A percentile compares a stretch with the other conserved stretches of the same genome.
Evolutionary conservation across 345 rosid genomes (phyloP).

Genomic region (Psidium guajava): DNA sequence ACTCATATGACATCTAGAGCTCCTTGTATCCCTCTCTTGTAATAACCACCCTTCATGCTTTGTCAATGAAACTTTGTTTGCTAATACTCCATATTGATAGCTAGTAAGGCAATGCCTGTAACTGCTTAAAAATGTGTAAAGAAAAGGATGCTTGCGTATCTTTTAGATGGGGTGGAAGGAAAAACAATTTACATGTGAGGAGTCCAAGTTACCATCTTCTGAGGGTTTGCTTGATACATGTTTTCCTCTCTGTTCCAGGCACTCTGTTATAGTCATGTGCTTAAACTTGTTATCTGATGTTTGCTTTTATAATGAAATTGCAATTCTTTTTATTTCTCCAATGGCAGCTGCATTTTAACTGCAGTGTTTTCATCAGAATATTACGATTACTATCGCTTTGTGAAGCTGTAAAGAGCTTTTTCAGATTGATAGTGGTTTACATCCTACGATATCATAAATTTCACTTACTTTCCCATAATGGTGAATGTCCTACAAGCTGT

Average conservation of each 20-base stretch:
- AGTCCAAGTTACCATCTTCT: not conserved
- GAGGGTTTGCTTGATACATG: not conserved
- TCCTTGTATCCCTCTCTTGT: not conserved
- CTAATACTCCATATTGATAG: not conserved
- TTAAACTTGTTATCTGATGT: not conserved
- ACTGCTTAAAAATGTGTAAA: not conserved
- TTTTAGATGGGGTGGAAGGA: not conserved
- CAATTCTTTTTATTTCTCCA: not conserved
- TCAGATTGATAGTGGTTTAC: not conserved
- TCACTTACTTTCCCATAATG: not conserved
- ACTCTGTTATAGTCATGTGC: not conserved
- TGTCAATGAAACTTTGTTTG: not conserved
- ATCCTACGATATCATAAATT: not conserved
- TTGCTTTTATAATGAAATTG: not conserved
- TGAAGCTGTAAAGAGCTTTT: not conserved
- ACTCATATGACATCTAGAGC: not conserved
- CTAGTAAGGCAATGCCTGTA: not conserved
- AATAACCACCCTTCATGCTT: not conserved
- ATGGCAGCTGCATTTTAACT: not conserved
- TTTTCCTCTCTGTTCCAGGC: not conserved
- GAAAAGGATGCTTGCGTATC: not conserved
- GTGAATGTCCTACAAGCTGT: not conserved
- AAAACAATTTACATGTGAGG: not conserved
- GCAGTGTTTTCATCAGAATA: not conserved
- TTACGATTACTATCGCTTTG: not conserved